Conservation (phyloP, 139 green algal species). For the Edaphochlamys debaryana region DNA sequence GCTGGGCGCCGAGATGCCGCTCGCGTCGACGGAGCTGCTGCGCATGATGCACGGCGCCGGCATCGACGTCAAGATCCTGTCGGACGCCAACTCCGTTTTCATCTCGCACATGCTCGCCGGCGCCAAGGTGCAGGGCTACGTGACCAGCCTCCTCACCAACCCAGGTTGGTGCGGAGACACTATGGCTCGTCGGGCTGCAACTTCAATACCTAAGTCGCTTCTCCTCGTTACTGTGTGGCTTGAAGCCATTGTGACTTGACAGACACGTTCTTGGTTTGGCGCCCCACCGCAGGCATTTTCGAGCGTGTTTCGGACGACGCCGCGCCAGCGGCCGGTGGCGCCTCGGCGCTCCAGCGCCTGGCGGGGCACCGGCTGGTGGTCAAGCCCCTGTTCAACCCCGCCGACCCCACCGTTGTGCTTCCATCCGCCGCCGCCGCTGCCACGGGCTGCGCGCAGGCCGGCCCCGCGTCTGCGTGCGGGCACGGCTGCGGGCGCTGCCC, state of each 20-base stretch:
- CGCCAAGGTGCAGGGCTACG: conserved; percentile 57
- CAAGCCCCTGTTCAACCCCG: not conserved
- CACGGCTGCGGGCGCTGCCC: conserved; percentile 83
- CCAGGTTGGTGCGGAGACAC: no score
- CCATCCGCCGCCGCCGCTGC: not conserved
- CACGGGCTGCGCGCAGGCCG: not conserved
- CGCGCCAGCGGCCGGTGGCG: not conserved
- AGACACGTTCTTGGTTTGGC: no score
- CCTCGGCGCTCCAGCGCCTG: conserved; percentile 5
- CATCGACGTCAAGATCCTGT: conserved; percentile 70
- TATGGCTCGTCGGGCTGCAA: no score
- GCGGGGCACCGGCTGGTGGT: conserved; percentile 57
- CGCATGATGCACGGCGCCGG: conserved; percentile 34
- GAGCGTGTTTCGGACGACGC: conserved; percentile 48
- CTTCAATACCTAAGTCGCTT: no score
- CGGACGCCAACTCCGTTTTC: conserved; percentile 83
- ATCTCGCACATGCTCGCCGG: conserved; percentile 79
- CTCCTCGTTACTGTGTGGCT: no score
- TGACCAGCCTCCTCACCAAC: conserved; percentile 78
- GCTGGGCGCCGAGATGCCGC: conserved; percentile 74
- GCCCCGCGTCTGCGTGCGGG: not conserved
- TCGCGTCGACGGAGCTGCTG: conserved; percentile 56
- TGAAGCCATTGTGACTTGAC: no score
- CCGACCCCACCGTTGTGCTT: not conserved
- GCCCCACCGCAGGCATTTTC: conserved; percentile 70